phyloP scores from a whole-genome alignment of 768 basidiomycete species.

The Dendrothele bispora region DNA sequence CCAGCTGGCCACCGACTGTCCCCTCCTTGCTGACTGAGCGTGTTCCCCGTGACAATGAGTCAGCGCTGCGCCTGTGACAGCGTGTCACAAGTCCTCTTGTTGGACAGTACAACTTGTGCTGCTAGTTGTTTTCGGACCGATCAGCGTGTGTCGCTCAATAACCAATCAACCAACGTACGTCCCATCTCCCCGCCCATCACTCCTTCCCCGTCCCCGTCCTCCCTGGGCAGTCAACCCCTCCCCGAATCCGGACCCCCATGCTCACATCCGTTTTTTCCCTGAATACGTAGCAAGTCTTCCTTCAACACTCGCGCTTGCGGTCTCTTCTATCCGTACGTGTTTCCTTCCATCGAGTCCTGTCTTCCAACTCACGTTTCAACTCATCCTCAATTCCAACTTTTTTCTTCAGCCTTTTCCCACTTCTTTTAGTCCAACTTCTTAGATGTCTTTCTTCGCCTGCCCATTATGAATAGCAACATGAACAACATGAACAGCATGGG shows the following conservation, averaged over 20 bases:
- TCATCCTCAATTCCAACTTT: no score
- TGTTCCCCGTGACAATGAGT: no score
- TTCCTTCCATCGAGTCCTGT: not conserved
- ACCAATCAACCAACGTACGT: not conserved
- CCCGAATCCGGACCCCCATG: no score
- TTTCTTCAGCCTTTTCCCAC: not conserved
- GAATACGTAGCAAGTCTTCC: not conserved
- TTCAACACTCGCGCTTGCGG: no score
- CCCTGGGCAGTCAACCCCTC: no score
- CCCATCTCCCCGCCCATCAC: no score
- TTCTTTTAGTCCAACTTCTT: not conserved
- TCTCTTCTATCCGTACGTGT: not conserved
- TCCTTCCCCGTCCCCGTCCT: no score
- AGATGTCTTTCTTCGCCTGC: slow-evolving; percentile 1
- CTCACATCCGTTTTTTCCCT: no score
- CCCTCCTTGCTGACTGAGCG: no score
- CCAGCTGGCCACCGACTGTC: not conserved
- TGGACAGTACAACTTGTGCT: not conserved
- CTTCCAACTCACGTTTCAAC: not conserved
- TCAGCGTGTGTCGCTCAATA: not conserved
- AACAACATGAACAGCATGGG: slow-evolving; percentile 6
- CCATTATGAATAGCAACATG: slow-evolving; percentile 7
- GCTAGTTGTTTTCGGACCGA: not conserved
- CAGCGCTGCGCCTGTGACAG: no score
- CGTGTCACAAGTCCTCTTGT: no score